A percentile compares a stretch with the other conserved stretches of the same genome.
Evolutionary conservation across 2,329 filamentous ascomycete species (phyloP).

Genomic region (Ceratocystis papillata): DNA sequence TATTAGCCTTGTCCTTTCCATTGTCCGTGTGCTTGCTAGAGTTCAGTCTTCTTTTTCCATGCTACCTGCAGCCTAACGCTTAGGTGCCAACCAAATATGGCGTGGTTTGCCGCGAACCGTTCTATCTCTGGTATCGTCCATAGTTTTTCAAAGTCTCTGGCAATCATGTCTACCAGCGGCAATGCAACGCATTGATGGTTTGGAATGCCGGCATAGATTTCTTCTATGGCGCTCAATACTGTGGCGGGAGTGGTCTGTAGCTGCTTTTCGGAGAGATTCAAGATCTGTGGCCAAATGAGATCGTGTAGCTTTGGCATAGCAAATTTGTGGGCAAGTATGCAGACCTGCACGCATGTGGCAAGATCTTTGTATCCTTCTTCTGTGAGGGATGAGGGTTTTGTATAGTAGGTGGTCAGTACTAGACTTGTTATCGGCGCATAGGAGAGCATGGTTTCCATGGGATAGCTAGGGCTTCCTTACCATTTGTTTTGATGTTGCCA

Average conservation of each 20-base stretch:
- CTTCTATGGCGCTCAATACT: not conserved
- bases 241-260: not conserved
- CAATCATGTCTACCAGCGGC: slow-evolving; percentile 4
- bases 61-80: not conserved
- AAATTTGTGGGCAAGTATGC: not conserved
- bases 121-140: not conserved
- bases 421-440: not conserved
- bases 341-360: not conserved
- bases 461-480: not conserved
- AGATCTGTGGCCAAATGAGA: not conserved
- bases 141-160: not conserved
- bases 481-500: not conserved
- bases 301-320: not conserved
- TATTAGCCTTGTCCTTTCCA: no score
- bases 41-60: not conserved
- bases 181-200: not conserved
- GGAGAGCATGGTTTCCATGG: not conserved
- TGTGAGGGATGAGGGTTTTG: not conserved
- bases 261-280: not conserved
- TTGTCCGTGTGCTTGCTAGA: not conserved
- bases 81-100: slow-evolving; percentile 4
- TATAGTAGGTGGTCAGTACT: not conserved
- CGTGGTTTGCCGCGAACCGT: not conserved
- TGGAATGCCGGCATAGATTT: not conserved
- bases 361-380: slow-evolving; percentile 4